Evolutionary conservation across 345 rosid species (phyloP), one percentile per base, ranked within the genome.

Genomic region (Tarenaya hassleriana): DNA sequence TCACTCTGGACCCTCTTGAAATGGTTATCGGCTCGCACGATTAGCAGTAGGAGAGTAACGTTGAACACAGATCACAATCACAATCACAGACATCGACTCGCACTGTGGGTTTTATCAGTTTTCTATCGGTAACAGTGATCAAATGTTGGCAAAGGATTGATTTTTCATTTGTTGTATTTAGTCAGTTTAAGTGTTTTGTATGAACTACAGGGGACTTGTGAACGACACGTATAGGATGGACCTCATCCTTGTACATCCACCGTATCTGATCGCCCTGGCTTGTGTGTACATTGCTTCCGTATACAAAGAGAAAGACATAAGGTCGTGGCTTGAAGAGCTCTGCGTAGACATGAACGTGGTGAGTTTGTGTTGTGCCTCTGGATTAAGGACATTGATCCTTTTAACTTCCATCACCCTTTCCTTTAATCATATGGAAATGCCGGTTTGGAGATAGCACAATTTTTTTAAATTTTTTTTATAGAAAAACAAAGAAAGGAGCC

Each of bases 141-240:
- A n/a, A 20, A 24, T 5, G 29, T 24, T 24, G 29, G 29, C 29
- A 24, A n/a, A n/a, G n/a, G n/a, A 2, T 24, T 24, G 29, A 24
- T 24, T 5, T 24, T 24, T 41, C 20, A 46, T 35, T 41, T 19
- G 35, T 43, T 11, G 21, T 14, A 34, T 35, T 52, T 18, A 54
- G 27, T 47, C 19, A 41, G 9, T 29, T 5, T 24, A 34, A 48
- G 20, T 18, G 39, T 34, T 31, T 47, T 31, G 51, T 69, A 63
- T 52, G 51, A 59, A 35, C 11, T 81, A 9, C 52, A 92, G 98
- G 98, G 98, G 98, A 47, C 77, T 92, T 50, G 81, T 85, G 50
- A 92, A 92, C 55, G 98, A 92, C 66, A 92, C 98, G 5, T 92
- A 88, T 81, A 84, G 67, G 84, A 84, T 78, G 95, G 98, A 92